Base-by-base conservation (phyloP, 2,329 filamentous ascomycete species). In the Paramyrothecium roridum region DNA sequence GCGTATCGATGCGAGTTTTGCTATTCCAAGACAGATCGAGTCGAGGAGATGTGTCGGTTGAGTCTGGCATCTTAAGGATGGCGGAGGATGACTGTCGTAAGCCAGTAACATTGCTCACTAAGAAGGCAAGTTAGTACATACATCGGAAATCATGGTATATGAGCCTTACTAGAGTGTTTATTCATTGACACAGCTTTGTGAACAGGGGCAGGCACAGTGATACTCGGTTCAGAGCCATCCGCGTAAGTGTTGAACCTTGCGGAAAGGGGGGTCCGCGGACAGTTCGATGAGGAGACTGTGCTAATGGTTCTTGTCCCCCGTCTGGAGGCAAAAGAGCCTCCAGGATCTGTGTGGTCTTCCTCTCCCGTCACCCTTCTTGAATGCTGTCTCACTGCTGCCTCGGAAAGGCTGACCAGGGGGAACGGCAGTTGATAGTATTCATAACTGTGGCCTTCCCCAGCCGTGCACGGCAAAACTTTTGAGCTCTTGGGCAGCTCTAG, bases 401-500 rank as follows among this genome's bases (percentile, higher is more conserved):
- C 72, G 1, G 68, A 66, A 17, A 75, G 61, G 52, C 72, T 73
- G 49, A 75, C 69, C 13, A 75, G 63, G 11, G 67, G 65, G 37
- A 75, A 74, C 1, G 66, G 71, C 2, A 74, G 63, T 2, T 61
- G 65, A 3, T 67, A 62, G 23, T 69, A 61, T 4, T 63, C 59
- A 19, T 55, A 55, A 10, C 10, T 8, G 60, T 20, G 8, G 63
- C 63, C 17, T 64, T 61, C 19, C 65, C 62, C 8, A 65, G 63
- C 20, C 61, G 57, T 16, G 63, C 55, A 50, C 62, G 59, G 2
- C 53, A 26, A 2, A 53, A 53, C 7, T 57, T 56, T 22, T 60
- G 26, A 30, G 4, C 26, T 30, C 26, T 30, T 30, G 26, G 26
- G 10, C 26, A 30, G 26, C 26, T 30, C 26, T 30, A 30, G 4